Base-by-base conservation (phyloP, 225 moss, liverwort and hornwort species). In the Bryum argenteum region DNA sequence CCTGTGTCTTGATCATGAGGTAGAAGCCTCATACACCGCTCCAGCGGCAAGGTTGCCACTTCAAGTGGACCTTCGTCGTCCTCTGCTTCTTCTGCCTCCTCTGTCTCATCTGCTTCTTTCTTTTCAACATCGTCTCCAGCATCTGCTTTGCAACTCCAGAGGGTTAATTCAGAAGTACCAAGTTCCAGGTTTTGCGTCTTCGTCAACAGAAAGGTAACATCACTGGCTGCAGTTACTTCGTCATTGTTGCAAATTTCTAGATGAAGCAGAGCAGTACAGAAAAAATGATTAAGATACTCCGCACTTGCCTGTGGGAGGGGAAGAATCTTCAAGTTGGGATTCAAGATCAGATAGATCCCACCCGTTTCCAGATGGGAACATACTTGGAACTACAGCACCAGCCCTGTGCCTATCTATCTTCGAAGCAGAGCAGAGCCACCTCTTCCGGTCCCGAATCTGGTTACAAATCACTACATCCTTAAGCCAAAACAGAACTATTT, bases 1-100 rank as follows among this genome's bases (percentile, higher is more conserved):
- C 96, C 96, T 42, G 84, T 96, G 71, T 96, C 85, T 75, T 91
- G 93, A 68, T 96, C 96, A 78, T 93, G 90, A 19, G 96, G 96
- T 74, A 96, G 84, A 66, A 96, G 83, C 71, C 96, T 88, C 96
- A 96, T 90, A 85, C 88, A 96, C 23, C 90, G 91, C 73, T 93
- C 93, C 22, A 93, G 88, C 12, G 96, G 91, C 52, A 93, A 79
- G 40, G 65, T 79, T 76, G 96, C 83, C 73, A 91, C 82, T 84
- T 96, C 96, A 65, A 60, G 70, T 76, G 85, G 87, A 54, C 75
- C 80, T 70, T 79, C 80, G 18, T 81, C 84, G 43, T 80, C 82
- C 52, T 81, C 79, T 75, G 79, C 28, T 5, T 28, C 28, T 5
- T 28, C 28, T 28, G 28, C 83, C 64, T 77, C 88, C 16, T 85